These are phyloP conservation scores for Mortierella sp. DNA, from an alignment of 371 early-diverging fungal species.

Conservation along the genomic window DNA sequence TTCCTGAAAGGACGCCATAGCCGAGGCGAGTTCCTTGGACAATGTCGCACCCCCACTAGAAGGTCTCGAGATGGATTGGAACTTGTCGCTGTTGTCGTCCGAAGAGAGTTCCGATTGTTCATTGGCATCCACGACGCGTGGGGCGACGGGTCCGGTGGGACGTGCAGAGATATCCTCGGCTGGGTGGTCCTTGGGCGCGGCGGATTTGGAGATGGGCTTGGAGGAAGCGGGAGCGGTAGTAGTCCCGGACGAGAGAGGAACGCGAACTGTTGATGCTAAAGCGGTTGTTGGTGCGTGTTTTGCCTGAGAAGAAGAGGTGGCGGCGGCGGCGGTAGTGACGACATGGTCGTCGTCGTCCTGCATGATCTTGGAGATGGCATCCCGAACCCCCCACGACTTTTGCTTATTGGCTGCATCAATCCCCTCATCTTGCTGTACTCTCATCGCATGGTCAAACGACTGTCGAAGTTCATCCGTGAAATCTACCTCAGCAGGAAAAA, in stretches of 20 bases:
- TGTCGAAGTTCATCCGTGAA: conserved; percentile 20
- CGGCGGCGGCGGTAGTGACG: not conserved
- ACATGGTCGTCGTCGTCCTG: conserved; percentile 1
- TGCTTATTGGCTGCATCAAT: not conserved
- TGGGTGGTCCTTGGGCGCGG: not conserved
- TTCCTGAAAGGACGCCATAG: not conserved
- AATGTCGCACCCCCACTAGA: not conserved
- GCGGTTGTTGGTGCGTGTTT: not conserved
- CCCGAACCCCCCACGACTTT: conserved; percentile 15
- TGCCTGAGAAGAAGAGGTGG: not conserved
- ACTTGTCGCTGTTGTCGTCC: not conserved
- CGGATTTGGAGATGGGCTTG: not conserved
- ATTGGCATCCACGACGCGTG: not conserved
- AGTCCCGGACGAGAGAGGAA: not conserved
- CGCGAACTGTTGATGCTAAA: not conserved
- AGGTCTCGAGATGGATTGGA: not conserved
- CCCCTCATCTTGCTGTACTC: not conserved
- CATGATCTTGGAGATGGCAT: conserved; percentile 23
- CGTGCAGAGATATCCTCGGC: not conserved
- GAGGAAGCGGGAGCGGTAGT: not conserved
- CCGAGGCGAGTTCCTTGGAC: not conserved
- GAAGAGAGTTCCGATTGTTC: not conserved
- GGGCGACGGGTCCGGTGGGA: not conserved
- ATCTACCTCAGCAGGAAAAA: not conserved
- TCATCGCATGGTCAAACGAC: conserved; percentile 26